Evolutionary conservation across 352 stramenopile genomes (phyloP).

Genomic region (Globisporangium splendens): DNA sequence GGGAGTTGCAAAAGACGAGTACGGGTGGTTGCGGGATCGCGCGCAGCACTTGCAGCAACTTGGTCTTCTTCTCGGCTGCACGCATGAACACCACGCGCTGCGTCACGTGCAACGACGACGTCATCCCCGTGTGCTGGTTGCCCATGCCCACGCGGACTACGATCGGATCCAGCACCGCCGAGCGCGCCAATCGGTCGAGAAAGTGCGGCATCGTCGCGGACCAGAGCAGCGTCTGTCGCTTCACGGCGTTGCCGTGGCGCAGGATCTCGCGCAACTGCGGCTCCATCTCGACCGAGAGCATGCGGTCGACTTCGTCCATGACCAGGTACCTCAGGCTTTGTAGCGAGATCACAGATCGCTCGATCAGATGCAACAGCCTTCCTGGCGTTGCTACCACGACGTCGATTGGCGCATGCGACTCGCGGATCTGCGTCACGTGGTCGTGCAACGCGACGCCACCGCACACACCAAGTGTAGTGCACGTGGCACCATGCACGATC

Average conservation of each 20-base stretch:
- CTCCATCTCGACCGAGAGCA: slow-evolving; percentile 93
- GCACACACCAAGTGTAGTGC: slow-evolving; percentile 41
- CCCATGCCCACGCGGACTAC: slow-evolving; percentile 87
- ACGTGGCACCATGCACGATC: slow-evolving; percentile 11
- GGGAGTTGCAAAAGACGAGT: slow-evolving; percentile 97
- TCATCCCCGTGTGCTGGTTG: slow-evolving; percentile 23
- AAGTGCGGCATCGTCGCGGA: slow-evolving; percentile 92
- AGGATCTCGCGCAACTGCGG: slow-evolving; percentile 94
- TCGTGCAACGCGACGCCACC: slow-evolving; percentile 32
- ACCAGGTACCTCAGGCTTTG: slow-evolving; percentile 52
- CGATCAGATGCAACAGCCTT: slow-evolving; percentile 48
- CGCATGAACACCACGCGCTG: slow-evolving; percentile 86
- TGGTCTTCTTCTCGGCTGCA: slow-evolving; percentile 35
- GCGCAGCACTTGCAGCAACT: slow-evolving; percentile 50
- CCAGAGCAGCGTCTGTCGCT: slow-evolving; percentile 89
- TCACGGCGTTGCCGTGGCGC: slow-evolving; percentile 49
- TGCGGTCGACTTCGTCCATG: slow-evolving; percentile 96
- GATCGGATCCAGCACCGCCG: slow-evolving; percentile 91
- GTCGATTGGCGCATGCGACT: slow-evolving; percentile 23
- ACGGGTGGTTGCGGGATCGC: slow-evolving; percentile 88
- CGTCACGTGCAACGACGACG: slow-evolving; percentile 71
- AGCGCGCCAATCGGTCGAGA: slow-evolving; percentile 90
- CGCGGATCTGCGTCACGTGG: slow-evolving; percentile 24
- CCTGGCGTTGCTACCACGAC: slow-evolving; percentile 55
- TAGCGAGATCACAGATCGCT: slow-evolving; percentile 24